A percentile compares a stretch with the other conserved stretches of the same genome.
phyloP scores from a whole-genome alignment of 2,329 filamentous ascomycete species.

The Moelleriella libera region DNA sequence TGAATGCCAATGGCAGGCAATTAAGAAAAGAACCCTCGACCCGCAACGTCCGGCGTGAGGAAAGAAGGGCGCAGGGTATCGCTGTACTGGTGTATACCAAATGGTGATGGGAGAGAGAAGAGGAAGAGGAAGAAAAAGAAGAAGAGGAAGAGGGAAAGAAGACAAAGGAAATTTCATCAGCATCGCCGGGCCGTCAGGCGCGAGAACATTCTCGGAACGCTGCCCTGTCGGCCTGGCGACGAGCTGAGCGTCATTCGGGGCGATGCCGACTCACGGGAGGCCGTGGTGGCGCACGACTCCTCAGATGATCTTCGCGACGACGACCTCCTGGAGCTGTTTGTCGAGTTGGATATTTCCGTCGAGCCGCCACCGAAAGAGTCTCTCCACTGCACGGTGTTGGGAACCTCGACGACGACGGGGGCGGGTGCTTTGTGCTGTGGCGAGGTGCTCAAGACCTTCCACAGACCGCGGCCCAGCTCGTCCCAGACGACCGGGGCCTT shows the following conservation, averaged over 20 bases:
- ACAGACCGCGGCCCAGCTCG: slow-evolving; percentile 19
- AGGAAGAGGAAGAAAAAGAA: not conserved
- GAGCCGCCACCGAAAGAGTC: not conserved
- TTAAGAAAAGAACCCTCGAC: too few species aligned
- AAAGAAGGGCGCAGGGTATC: too few species aligned
- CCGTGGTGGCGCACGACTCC: slow-evolving; percentile 2
- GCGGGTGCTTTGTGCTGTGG: slow-evolving; percentile 6
- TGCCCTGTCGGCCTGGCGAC: slow-evolving; percentile 4
- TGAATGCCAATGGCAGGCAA: too few species aligned
- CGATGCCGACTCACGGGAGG: slow-evolving; percentile 3
- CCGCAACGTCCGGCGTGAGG: too few species aligned
- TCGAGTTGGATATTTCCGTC: not conserved
- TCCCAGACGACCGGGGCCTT: slow-evolving; percentile 24
- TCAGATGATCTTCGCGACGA: slow-evolving; percentile 3
- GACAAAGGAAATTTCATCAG: not conserved
- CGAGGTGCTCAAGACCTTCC: slow-evolving; percentile 12
- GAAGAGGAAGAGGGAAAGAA: not conserved
- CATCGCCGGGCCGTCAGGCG: slow-evolving; percentile 4
- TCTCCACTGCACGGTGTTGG: slow-evolving; percentile 1
- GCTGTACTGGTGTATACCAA: too few species aligned
- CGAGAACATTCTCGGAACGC: slow-evolving; percentile 5
- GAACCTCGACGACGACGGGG: not conserved
- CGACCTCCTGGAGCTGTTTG: slow-evolving; percentile 1
- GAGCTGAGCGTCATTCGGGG: slow-evolving; percentile 4
- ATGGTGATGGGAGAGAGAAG: too few species aligned